phyloP scores from a whole-genome alignment of 2,329 filamentous ascomycete species.

The Epichloe sp. region DNA sequence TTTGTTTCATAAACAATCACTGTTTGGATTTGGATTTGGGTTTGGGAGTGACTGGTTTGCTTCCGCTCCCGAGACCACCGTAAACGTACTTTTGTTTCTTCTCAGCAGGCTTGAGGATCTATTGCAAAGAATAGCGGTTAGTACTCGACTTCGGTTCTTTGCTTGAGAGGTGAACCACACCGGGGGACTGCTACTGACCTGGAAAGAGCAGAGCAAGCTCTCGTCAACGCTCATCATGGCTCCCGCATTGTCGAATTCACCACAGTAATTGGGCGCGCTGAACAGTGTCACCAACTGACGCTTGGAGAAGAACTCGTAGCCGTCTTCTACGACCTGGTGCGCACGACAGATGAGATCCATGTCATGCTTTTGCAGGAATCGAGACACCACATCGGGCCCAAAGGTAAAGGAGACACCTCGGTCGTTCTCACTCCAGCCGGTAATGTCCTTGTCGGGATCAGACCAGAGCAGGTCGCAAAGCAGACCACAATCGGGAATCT shows the following conservation, averaged over 20 bases:
- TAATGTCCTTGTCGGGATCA: constrained; percentile 98
- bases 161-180: not conserved
- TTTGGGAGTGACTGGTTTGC: constrained; percentile 14
- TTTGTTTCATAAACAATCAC: constrained; percentile 6
- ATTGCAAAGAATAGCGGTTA: constrained; percentile 2
- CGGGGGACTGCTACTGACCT: constrained; percentile 44
- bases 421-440: constrained; percentile 98
- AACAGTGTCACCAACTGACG: constrained; percentile 94
- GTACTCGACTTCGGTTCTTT: not conserved
- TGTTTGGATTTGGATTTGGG: constrained; percentile 12
- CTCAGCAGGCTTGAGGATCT: constrained; percentile 99
- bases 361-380: constrained; percentile 97
- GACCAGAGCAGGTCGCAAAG: constrained; percentile 98
- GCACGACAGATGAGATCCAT: constrained; percentile 99
- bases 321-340: constrained; percentile 97
- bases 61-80: constrained; percentile 50
- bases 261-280: constrained; percentile 97
- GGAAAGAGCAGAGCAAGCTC: constrained; percentile 96
- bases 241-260: constrained; percentile 97
- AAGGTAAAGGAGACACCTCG: constrained; percentile 98
- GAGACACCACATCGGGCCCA: constrained; percentile 89
- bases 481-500: constrained; percentile 97
- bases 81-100: constrained; percentile 99
- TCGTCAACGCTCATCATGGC: constrained; percentile 99
- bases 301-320: constrained; percentile 99